These are phyloP conservation scores for Starmera stellimalicola DNA, from an alignment of 1,139 yeast genomes.

Conservation along the genomic window DNA sequence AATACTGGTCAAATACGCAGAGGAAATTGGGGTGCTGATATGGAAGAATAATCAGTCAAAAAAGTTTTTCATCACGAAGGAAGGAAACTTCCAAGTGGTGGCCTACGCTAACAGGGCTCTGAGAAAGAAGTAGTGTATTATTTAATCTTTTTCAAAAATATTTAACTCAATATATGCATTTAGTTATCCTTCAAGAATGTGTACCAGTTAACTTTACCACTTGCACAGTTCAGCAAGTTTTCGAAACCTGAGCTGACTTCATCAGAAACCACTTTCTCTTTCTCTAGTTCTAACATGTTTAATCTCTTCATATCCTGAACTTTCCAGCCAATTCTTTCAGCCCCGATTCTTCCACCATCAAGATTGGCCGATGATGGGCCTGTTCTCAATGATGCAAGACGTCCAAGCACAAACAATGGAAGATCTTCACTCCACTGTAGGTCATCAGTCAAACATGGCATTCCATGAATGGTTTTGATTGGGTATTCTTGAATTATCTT, in stretches of 20 bases:
- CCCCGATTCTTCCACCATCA: constrained; percentile 40
- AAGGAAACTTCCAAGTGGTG: constrained; percentile 81
- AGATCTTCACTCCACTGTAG: constrained; percentile 33
- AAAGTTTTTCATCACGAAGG: constrained; percentile 70
- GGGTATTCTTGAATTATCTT: constrained; percentile 18
- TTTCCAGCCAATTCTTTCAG: constrained; percentile 30
- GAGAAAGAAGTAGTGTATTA: constrained; percentile 12
- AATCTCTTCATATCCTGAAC: constrained; percentile 5
- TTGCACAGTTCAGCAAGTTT: constrained; percentile 3
- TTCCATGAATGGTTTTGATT: constrained; percentile 28
- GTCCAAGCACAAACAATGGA: constrained; percentile 36
- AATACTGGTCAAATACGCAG: constrained; percentile 65
- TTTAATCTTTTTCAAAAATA: background rate
- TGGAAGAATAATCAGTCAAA: constrained; percentile 72
- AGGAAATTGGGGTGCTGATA: constrained; percentile 79
- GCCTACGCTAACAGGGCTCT: constrained; percentile 72
- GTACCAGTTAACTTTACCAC: constrained; percentile 6
- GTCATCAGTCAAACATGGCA: constrained; percentile 37
- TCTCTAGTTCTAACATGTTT: background rate
- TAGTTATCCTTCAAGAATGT: constrained; percentile 1
- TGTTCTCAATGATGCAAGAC: constrained; percentile 34
- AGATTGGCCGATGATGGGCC: constrained; percentile 43
- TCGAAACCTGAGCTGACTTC: background rate
- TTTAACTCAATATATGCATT: background rate
- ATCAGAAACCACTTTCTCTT: background rate